Percentiles rank a stretch among this genome's conserved stretches.
phyloP scores from a whole-genome alignment of 2,329 filamentous ascomycete genomes.

The Fusarium cyanostomum region DNA sequence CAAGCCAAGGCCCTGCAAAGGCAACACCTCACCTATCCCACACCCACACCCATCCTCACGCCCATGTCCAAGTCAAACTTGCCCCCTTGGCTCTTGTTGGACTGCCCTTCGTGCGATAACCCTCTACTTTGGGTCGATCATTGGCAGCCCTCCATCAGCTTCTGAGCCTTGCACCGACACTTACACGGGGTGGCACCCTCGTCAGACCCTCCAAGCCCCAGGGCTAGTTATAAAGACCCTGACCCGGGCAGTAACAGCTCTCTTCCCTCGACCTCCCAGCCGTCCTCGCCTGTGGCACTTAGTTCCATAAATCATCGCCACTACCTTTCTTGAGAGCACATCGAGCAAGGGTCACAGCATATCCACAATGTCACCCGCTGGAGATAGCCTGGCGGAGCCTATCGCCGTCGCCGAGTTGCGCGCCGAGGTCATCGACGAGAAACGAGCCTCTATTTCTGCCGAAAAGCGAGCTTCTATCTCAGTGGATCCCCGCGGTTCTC shows the following conservation, averaged over 20 bases:
- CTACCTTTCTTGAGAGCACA: not conserved
- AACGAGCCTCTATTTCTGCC: slow-evolving; percentile 41
- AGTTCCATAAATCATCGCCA: not conserved
- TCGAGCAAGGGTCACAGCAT: not conserved
- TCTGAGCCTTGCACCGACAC: not conserved
- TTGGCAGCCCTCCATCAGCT: not conserved
- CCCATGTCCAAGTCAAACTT: slow-evolving; percentile 2
- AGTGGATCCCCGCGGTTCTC: slow-evolving; percentile 10
- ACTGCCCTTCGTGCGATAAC: not conserved
- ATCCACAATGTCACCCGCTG: slow-evolving; percentile 43
- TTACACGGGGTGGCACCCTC: slow-evolving; percentile 12
- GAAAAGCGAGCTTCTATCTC: slow-evolving; percentile 44
- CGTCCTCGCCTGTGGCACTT: not conserved
- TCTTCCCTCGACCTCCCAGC: not conserved
- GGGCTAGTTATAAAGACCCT: slow-evolving; percentile 17
- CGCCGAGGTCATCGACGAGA: slow-evolving; percentile 45
- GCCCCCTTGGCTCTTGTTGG: slow-evolving; percentile 5
- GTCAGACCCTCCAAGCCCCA: slow-evolving; percentile 1
- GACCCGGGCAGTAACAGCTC: not conserved
- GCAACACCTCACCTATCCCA: no score
- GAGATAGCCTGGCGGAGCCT: slow-evolving; percentile 49
- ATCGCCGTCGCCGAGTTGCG: slow-evolving; percentile 44
- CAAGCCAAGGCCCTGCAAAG: not conserved
- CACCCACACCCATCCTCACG: slow-evolving; percentile 1
- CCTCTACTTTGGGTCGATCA: slow-evolving; percentile 16